Evolutionary conservation across 495 filamentous ascomycete species (phyloP), one percentile per base, ranked within the genome.

Genomic region (Aspergillus carlsbadensis): DNA sequence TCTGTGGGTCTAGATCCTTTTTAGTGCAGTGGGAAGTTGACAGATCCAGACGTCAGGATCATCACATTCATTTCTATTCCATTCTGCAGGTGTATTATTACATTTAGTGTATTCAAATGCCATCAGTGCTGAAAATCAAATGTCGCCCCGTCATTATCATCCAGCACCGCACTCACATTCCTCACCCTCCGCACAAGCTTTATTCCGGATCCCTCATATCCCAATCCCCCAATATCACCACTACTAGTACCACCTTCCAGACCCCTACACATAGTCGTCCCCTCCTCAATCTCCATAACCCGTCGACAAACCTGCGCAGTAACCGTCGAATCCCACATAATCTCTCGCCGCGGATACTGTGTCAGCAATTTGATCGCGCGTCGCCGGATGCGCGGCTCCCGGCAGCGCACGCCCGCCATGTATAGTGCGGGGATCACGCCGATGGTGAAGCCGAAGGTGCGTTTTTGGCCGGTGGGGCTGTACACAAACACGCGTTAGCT

Each of bases 241-340:
- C n/a, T n/a, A n/a, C n/a, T n/a, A n/a, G n/a, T n/a, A n/a, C n/a
- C n/a, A n/a, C n/a, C n/a, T n/a, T n/a, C n/a, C 48, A 37, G 6
- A 3, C n/a, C 15, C 37, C 3, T 37, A 4, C 35, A 15, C 37
- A 3, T n/a, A 2, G 3, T 52, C 50, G 0, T 70, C 66, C 17
- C 64, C 66, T 86, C 84, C 56, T 87, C 83, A 18, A 81, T 70
- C 13, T 68, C 68, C 55, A 79, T 71, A 48, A 84, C 66, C 65
- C 77, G 78, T 55, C 70, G 68, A 6, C 73, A 77, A 46, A 84
- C 78, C 6, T 72, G 71, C 13, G 77, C 80, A 17, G 78, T 75
- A 22, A 83, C 65, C 50, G 79, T 73, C 47, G 78, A 82, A 61
- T 86, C 81, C 82, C 80, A 85, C 63, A 85, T 75, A 18, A 77